Conservation (phyloP, 306 rosid species). For the Citrullus colocynthis region DNA sequence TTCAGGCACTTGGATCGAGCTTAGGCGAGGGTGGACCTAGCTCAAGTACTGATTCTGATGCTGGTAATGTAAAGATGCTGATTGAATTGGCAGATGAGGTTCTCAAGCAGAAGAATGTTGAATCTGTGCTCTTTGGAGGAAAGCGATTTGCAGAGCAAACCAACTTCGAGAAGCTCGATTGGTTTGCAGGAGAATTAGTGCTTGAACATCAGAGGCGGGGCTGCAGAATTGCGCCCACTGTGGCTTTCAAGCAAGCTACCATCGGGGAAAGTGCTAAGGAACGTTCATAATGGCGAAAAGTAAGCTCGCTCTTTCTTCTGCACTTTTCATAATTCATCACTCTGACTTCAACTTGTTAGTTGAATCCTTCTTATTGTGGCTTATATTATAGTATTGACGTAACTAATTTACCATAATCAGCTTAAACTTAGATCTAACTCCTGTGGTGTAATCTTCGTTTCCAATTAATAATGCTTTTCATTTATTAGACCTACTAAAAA, state of each 20-base stretch:
- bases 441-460: no score
- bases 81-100: constrained; percentile 67
- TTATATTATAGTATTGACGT: no score
- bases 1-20: constrained; percentile 84
- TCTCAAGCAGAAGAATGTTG: constrained; percentile 94
- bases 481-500: no score
- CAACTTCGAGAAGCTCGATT: constrained; percentile 84
- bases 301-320: constrained; percentile 8
- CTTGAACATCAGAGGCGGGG: constrained; percentile 99
- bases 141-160: constrained; percentile 71
- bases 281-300: neutral
- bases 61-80: constrained; percentile 65
- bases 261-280: constrained; percentile 34
- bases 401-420: no score
- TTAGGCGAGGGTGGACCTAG: constrained; percentile 67
- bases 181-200: constrained; percentile 97
- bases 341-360: neutral
- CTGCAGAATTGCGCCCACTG: constrained; percentile 99
- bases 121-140: constrained; percentile 86
- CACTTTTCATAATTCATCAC: neutral
- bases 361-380: neutral
- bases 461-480: no score
- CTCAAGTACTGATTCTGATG: constrained; percentile 65
- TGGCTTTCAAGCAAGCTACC: constrained; percentile 95
- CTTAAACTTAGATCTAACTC: no score